Evolutionary conservation across 257 asterid species (phyloP), one percentile per base, ranked within the genome.

Genomic region (Penstemon barbatus): DNA sequence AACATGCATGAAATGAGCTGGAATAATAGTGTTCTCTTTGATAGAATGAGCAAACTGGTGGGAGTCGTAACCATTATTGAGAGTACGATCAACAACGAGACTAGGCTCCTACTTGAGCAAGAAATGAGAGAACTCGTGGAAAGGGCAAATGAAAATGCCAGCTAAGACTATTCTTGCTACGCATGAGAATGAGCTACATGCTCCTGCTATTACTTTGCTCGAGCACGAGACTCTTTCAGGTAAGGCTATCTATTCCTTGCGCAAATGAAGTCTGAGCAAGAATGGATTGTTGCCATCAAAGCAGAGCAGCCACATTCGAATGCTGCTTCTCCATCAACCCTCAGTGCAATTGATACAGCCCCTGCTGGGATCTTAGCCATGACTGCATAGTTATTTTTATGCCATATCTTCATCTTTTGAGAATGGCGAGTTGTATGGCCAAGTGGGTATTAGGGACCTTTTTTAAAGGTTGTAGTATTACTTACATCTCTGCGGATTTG

Each of bases 1-100:
- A 85, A 60, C 83, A 88, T 62, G 97, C 96, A 19, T 95, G 6
- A 70, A 5, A 42, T 77, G 89, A 69, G 97, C 97, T 9, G 74
- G 91, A 52, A 89, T 87, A 7, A 91, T 91, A 96, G 96, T 91
- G 96, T 91, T 5, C 89, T 96, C 3, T 77, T 82, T 68, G 85
- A 81, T 33, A 96, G 96, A 8, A 91, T 91, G 97, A 87, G 97
- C 79, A 79, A 81, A 75, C 68, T 67, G 55, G 96, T 89, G 4
- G 97, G 97, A 41, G 84, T 91, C 37, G 96, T 84, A 9, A 42
- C 93, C 11, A 74, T 89, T 2, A 96, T 95, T 5, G 87, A 82
- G 83, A 91, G 96, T 80, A 86, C 89, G 97, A 91, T 19, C 25
- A 19, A 95, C 86, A 86, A 95, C 4, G 95, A 89, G 74, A 89